phyloP scores from a whole-genome alignment of 345 rosid genomes.

The Populus pruinosa region DNA sequence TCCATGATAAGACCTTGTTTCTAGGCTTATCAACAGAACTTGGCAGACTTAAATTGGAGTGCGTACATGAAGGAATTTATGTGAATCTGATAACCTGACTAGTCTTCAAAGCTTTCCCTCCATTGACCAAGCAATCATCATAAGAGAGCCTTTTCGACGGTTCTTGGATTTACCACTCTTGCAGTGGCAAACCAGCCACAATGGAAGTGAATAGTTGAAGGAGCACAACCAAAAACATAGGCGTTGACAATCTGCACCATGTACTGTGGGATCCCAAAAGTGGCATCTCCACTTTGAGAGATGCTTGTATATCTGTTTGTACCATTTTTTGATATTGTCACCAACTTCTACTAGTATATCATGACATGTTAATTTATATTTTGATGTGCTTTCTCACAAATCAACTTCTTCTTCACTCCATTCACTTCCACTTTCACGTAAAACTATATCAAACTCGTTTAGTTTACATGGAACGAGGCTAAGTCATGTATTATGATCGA shows the following conservation, averaged over 20 bases:
- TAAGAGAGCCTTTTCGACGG: slow-evolving; percentile 48
- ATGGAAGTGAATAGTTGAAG: slow-evolving; percentile 45
- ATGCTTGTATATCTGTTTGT: slow-evolving; percentile 46
- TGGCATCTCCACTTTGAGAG: slow-evolving; percentile 43
- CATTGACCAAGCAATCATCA: slow-evolving; percentile 58
- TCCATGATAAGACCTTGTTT: neutral
- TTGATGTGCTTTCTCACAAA: neutral
- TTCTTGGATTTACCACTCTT: slow-evolving; percentile 43
- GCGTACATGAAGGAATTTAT: slow-evolving; percentile 57
- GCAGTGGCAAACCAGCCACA: slow-evolving; percentile 65
- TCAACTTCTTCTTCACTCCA: neutral
- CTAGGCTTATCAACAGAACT: slow-evolving; percentile 32
- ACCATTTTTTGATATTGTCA: neutral
- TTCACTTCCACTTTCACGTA: too few relatives aligned
- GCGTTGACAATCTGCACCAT: slow-evolving; percentile 54
- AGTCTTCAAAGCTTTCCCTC: slow-evolving; percentile 38
- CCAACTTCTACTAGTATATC: neutral
- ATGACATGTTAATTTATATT: too few relatives aligned
- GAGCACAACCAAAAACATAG: slow-evolving; percentile 41
- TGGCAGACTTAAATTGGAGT: slow-evolving; percentile 42
- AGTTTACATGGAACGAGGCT: too few relatives aligned
- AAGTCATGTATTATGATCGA: too few relatives aligned
- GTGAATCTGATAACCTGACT: slow-evolving; percentile 48
- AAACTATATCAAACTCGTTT: too few relatives aligned
- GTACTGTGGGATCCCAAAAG: slow-evolving; percentile 52